A percentile compares a stretch with the other conserved stretches of the same genome.
Conservation (phyloP, 306 rosid species). For the Argentina anserina region DNA sequence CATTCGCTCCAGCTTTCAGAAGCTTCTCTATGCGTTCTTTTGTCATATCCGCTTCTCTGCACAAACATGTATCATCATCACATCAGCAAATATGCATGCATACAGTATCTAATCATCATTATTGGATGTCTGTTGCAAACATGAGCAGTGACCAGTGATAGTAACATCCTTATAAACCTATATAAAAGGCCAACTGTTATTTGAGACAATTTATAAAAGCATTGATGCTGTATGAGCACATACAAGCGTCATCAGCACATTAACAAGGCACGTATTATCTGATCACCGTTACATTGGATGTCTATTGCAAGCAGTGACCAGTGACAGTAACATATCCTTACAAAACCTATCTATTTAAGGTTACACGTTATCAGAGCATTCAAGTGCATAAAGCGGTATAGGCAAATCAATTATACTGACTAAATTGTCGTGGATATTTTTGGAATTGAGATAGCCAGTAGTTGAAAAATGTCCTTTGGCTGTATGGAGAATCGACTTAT, state of each 20-base stretch:
- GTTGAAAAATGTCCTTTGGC: neutral
- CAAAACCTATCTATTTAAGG: slow-evolving; percentile 2
- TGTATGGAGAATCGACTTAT: neutral
- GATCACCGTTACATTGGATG: neutral
- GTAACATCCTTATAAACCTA: slow-evolving; percentile 4
- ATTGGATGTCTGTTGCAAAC: neutral
- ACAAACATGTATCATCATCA: neutral
- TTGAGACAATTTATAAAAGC: neutral
- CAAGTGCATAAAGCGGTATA: neutral
- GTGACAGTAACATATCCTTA: neutral
- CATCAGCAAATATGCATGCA: neutral
- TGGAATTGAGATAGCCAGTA: no score
- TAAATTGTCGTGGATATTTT: no score
- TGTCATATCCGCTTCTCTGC: slow-evolving; percentile 93
- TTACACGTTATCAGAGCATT: neutral
- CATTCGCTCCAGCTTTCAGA: slow-evolving; percentile 94
- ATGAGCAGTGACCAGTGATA: neutral
- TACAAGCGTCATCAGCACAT: neutral
- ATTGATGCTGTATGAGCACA: neutral
- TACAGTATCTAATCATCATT: neutral
- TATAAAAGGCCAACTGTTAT: neutral
- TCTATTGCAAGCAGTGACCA: neutral
- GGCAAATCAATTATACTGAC: neutral
- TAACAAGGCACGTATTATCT: neutral
- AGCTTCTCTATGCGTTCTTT: slow-evolving; percentile 91